These are phyloP conservation scores for Avena insularis DNA, from an alignment of 176 grass and related monocot genomes.

Conservation along the genomic window DNA sequence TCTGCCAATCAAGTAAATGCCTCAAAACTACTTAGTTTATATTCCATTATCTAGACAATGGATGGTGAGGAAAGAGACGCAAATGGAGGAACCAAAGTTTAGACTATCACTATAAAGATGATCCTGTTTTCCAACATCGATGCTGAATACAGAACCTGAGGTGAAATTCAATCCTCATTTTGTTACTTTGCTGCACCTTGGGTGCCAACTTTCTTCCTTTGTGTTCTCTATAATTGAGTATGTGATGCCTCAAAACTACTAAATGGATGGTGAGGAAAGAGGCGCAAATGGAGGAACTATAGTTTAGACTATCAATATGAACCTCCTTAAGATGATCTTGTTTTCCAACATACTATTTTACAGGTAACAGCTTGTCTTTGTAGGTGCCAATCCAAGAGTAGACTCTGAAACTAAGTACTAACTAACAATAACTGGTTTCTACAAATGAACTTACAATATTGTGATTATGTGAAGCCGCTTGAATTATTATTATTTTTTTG, in stretches of 20 bases:
- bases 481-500: neutral
- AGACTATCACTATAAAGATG: neutral
- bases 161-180: neutral
- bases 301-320: neutral
- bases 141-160: neutral
- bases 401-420: conserved; percentile 23
- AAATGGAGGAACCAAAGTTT: neutral
- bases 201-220: neutral
- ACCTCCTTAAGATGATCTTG: neutral
- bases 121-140: neutral
- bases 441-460: neutral
- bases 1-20: neutral
- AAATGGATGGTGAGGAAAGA: neutral
- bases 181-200: neutral
- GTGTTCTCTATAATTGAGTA: neutral
- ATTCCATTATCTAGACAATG: neutral
- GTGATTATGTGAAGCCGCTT: neutral
- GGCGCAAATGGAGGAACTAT: neutral
- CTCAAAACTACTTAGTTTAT: neutral
- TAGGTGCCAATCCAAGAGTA: neutral
- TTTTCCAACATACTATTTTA: neutral
- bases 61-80: neutral
- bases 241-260: neutral
- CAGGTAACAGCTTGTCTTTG: neutral
- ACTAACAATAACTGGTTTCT: neutral